Evolutionary conservation across 208 protist genomes (phyloP).

Genomic region (Spongospora subterranea): DNA sequence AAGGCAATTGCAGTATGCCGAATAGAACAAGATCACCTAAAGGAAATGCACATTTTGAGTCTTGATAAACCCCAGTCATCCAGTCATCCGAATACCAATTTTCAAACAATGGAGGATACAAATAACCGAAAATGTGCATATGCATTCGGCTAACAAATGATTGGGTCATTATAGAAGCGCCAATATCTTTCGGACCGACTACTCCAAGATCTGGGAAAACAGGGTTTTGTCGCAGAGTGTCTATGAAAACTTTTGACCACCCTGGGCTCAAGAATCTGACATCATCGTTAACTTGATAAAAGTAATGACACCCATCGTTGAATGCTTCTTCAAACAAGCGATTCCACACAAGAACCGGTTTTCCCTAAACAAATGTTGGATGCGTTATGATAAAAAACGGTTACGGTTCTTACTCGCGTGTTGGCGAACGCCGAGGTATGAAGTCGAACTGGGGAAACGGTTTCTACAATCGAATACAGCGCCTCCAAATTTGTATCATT

Average conservation of each 20-base stretch:
- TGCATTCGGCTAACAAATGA: constrained; percentile 23
- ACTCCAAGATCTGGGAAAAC: constrained; percentile 26
- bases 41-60: neutral
- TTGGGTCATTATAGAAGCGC: neutral
- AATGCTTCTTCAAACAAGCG: neutral
- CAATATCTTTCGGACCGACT: neutral
- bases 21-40: no score
- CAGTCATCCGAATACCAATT: constrained; percentile 52
- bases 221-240: neutral
- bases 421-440: neutral
- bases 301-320: constrained; percentile 41
- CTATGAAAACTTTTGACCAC: neutral
- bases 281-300: constrained; percentile 48
- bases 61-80: neutral
- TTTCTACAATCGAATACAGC: neutral
- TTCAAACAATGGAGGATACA: constrained; percentile 18
- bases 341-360: constrained; percentile 40
- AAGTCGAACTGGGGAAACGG: neutral
- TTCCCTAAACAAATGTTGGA: neutral
- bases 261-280: neutral
- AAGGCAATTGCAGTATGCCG: no score
- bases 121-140: neutral
- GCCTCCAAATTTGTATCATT: neutral
- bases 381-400: no score
- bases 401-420: neutral